Evolutionary conservation across 768 basidiomycete genomes (phyloP).

Genomic region (Rhizopogon vesiculosus): DNA sequence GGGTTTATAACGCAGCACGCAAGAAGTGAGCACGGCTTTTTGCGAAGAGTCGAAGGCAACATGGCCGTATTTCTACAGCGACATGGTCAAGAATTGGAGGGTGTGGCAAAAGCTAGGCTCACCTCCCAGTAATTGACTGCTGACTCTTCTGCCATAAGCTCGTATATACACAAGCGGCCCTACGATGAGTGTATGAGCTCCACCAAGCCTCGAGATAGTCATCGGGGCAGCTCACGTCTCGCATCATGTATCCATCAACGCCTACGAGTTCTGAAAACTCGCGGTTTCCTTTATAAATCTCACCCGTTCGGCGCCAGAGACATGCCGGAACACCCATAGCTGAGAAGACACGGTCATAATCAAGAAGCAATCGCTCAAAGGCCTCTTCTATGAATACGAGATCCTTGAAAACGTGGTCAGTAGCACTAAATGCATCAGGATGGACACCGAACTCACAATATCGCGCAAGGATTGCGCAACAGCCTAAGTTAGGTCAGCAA

Average conservation of each 20-base stretch:
- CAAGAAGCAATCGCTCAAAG: conserved; percentile 90
- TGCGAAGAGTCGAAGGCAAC: conserved; percentile 90
- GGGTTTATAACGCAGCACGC: conserved; percentile 80
- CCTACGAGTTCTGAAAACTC: conserved; percentile 92
- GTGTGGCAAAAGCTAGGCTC: conserved; percentile 10
- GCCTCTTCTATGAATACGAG: conserved; percentile 97
- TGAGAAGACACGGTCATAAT: conserved; percentile 91
- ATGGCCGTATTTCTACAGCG: conserved; percentile 84
- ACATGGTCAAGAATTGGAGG: neutral
- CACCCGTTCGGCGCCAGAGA: conserved; percentile 93
- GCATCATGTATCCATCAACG: conserved; percentile 80
- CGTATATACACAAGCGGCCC: conserved; percentile 94
- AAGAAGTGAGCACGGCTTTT: conserved; percentile 91
- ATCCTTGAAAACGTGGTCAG: conserved; percentile 45
- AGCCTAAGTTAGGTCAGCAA: conserved; percentile 36
- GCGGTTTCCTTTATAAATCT: conserved; percentile 97
- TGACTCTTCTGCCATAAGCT: conserved; percentile 96
- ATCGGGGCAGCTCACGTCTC: conserved; percentile 54
- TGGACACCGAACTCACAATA: conserved; percentile 41
- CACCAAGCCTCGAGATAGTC: conserved; percentile 2
- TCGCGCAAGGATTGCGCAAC: conserved; percentile 84
- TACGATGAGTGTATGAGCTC: conserved; percentile 22
- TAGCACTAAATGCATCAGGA: neutral
- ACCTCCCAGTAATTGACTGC: conserved; percentile 99
- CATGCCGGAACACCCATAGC: conserved; percentile 98